Conservation (phyloP, 331 rosid genomes). For the Telfairia occidentalis region DNA sequence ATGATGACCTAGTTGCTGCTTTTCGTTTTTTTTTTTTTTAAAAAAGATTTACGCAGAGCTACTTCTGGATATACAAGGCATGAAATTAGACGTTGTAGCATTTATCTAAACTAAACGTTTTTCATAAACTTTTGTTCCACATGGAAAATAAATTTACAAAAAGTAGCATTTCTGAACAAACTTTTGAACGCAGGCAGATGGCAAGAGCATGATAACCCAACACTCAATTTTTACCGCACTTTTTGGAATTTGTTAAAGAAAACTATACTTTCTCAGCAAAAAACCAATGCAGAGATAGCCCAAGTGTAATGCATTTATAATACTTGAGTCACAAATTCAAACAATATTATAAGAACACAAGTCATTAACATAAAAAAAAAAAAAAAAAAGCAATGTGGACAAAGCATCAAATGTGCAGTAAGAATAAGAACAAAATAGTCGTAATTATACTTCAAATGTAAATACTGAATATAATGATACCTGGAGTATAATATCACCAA, state of each 20-base stretch:
- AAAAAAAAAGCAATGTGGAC: background rate
- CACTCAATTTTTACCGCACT: background rate
- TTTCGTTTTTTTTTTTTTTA: background rate
- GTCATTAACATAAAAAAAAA: background rate
- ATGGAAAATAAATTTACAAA: background rate
- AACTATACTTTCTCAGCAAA: background rate
- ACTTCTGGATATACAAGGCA: background rate
- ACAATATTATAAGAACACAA: background rate
- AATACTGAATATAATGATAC: conserved; percentile 22
- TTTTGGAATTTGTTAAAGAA: background rate
- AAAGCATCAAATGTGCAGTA: background rate
- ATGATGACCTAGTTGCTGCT: background rate
- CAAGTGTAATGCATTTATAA: background rate
- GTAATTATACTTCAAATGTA: background rate
- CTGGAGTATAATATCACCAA: conserved; percentile 84
- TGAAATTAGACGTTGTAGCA: background rate
- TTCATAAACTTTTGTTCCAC: background rate
- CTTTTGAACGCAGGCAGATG: background rate
- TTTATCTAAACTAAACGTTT: background rate
- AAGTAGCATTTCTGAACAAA: background rate
- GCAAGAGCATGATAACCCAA: background rate
- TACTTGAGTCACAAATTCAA: background rate
- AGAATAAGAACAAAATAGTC: background rate
- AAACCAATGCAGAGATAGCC: background rate
- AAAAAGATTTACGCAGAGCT: background rate